Percentiles rank a stretch among this genome's conserved stretches.
Conservation (phyloP, 768 basidiomycete genomes). For the Royoungia palumana region DNA sequence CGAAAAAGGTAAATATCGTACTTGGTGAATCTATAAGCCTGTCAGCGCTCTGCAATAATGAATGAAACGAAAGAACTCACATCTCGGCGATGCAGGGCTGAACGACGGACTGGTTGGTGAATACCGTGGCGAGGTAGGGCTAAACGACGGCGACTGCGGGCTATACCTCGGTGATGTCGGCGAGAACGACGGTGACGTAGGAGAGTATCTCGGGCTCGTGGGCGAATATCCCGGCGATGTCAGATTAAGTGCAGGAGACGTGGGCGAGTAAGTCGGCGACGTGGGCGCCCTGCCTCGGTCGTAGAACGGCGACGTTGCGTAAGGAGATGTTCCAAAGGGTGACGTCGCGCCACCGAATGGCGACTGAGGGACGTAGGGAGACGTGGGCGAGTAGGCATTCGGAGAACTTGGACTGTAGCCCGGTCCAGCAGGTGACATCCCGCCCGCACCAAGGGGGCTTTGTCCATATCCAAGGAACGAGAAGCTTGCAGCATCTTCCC, state of each 20-base stretch:
- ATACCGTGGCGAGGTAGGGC: slow-evolving; percentile 85
- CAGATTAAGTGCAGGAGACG: slow-evolving; percentile 77
- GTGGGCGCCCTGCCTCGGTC: slow-evolving; percentile 61
- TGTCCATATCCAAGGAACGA: slow-evolving; percentile 76
- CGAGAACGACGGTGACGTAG: slow-evolving; percentile 81
- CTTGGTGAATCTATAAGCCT: slow-evolving; percentile 67
- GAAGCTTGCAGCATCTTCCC: slow-evolving; percentile 79
- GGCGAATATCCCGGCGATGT: slow-evolving; percentile 72
- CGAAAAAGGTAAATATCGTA: slow-evolving; percentile 36
- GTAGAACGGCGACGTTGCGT: slow-evolving; percentile 83
- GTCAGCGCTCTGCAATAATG: neutral
- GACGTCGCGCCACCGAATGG: slow-evolving; percentile 82
- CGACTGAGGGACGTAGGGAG: slow-evolving; percentile 84
- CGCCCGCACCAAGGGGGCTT: slow-evolving; percentile 79
- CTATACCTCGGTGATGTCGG: slow-evolving; percentile 83
- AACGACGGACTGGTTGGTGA: slow-evolving; percentile 90
- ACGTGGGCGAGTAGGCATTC: slow-evolving; percentile 84
- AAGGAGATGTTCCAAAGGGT: slow-evolving; percentile 77
- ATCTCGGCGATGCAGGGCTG: slow-evolving; percentile 90
- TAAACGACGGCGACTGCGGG: slow-evolving; percentile 87
- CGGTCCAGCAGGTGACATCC: slow-evolving; percentile 85
- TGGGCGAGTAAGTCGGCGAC: slow-evolving; percentile 86
- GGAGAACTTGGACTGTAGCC: slow-evolving; percentile 93
- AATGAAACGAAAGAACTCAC: slow-evolving; percentile 42
- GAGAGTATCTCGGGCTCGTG: slow-evolving; percentile 81